phyloP scores from a whole-genome alignment of 768 basidiomycete species.

The Calocybe cyanea region DNA sequence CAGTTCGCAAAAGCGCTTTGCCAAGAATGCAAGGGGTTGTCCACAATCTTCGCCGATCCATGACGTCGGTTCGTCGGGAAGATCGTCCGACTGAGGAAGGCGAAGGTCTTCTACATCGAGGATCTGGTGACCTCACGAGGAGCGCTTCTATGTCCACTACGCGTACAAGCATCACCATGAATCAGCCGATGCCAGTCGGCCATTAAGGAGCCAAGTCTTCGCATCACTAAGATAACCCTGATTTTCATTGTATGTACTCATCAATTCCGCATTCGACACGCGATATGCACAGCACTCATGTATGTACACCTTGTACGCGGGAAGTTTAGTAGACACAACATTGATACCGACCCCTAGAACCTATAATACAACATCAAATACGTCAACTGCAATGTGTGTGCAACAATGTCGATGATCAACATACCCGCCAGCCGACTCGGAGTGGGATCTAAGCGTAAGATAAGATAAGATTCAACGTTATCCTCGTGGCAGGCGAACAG shows the following conservation, averaged over 20 bases:
- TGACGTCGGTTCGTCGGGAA: slow-evolving; percentile 37
- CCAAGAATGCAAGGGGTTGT: slow-evolving; percentile 39
- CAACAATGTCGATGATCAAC: too few relatives aligned
- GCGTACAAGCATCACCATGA: slow-evolving; percentile 7
- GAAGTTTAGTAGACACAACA: too few relatives aligned
- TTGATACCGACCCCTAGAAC: too few relatives aligned
- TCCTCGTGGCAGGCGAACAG: slow-evolving; percentile 9
- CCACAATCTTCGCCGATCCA: slow-evolving; percentile 28
- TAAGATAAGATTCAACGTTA: slow-evolving; percentile 13
- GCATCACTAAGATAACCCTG: neutral
- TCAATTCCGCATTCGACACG: too few relatives aligned
- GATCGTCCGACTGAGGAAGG: slow-evolving; percentile 2
- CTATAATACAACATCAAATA: too few relatives aligned
- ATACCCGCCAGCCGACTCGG: too few relatives aligned
- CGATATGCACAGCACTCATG: too few relatives aligned
- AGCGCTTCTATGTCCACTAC: slow-evolving; percentile 7
- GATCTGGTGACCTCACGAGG: slow-evolving; percentile 6
- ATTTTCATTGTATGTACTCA: neutral
- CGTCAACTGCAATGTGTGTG: too few relatives aligned
- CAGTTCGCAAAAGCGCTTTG: slow-evolving; percentile 28
- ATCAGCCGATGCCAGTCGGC: slow-evolving; percentile 1
- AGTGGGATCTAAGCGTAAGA: neutral
- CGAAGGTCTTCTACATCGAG: slow-evolving; percentile 8
- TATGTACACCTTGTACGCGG: too few relatives aligned
- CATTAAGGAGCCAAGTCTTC: neutral